phyloP scores from a whole-genome alignment of 805 yeast species.

The Gaillardinia entomophila region DNA sequence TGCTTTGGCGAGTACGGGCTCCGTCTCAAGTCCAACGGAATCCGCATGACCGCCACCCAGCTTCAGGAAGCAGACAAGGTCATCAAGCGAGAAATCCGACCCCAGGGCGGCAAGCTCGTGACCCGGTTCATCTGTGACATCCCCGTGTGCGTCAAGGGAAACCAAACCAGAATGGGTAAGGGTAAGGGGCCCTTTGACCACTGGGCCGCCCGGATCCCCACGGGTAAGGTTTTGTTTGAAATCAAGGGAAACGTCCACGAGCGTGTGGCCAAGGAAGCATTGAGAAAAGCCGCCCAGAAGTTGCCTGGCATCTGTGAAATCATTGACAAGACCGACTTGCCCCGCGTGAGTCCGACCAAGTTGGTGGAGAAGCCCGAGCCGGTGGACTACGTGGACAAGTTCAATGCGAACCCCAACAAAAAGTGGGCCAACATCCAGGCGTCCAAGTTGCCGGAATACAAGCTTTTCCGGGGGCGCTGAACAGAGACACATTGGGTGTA shows the following conservation, averaged over 20 bases:
- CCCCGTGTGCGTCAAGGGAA: slow-evolving; percentile 94
- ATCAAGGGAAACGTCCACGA: slow-evolving; percentile 79
- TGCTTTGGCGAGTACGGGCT: slow-evolving; percentile 82
- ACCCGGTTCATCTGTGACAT: slow-evolving; percentile 78
- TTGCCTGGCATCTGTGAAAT: slow-evolving; percentile 91
- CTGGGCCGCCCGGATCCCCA: slow-evolving; percentile 95
- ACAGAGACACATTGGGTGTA: background rate
- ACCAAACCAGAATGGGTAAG: slow-evolving; percentile 99
- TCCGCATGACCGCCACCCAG: slow-evolving; percentile 80
- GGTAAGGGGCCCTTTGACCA: slow-evolving; percentile 97
- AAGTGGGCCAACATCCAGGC: slow-evolving; percentile 52
- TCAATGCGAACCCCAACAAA: slow-evolving; percentile 59
- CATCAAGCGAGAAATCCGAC: slow-evolving; percentile 77
- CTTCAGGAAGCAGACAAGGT: slow-evolving; percentile 87
- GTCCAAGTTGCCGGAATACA: slow-evolving; percentile 46
- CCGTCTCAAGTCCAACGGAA: slow-evolving; percentile 83
- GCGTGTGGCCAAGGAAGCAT: slow-evolving; percentile 82
- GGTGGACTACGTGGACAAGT: slow-evolving; percentile 49
- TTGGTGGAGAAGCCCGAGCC: slow-evolving; percentile 44
- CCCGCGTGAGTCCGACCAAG: slow-evolving; percentile 65
- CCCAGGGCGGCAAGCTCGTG: slow-evolving; percentile 67
- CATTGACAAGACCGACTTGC: slow-evolving; percentile 54
- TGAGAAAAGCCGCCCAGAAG: slow-evolving; percentile 84
- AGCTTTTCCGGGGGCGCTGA: slow-evolving; percentile 58
- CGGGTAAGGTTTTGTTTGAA: slow-evolving; percentile 90